phyloP scores from a whole-genome alignment of 2,329 filamentous ascomycete genomes.

The Neonectria hederae region DNA sequence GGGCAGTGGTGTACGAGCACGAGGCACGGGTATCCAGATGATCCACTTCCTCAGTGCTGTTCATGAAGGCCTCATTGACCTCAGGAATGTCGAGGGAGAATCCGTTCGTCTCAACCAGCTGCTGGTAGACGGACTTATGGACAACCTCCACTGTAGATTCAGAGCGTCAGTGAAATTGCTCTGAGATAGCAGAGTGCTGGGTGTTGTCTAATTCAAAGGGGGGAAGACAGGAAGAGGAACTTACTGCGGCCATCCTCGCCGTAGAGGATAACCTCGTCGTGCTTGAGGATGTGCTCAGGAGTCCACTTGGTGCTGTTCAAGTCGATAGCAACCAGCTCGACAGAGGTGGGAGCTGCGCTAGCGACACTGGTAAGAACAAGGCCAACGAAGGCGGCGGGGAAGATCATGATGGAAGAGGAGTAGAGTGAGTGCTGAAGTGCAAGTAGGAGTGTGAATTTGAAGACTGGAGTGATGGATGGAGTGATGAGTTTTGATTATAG shows the following conservation, averaged over 20 bases:
- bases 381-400: slow-evolving; percentile 3
- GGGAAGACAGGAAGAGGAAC: neutral
- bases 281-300: slow-evolving; percentile 24
- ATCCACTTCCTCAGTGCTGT: neutral
- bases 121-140: neutral
- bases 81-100: neutral
- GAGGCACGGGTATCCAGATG: neutral
- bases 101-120: neutral
- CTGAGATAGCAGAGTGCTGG: too few relatives aligned
- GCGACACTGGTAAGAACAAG: slow-evolving; percentile 7
- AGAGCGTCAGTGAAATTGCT: neutral
- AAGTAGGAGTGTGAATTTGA: neutral
- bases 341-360: slow-evolving; percentile 15
- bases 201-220: neutral
- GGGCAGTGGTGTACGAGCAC: slow-evolving; percentile 12
- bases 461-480: neutral
- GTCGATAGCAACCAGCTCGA: slow-evolving; percentile 2
- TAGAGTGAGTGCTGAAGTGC: neutral
- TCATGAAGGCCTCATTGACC: slow-evolving; percentile 1
- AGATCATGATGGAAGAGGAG: slow-evolving; percentile 10
- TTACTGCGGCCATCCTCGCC: slow-evolving; percentile 14
- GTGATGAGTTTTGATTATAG: neutral
- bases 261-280: slow-evolving; percentile 32
- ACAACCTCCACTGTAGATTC: slow-evolving; percentile 7
- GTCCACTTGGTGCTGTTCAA: slow-evolving; percentile 30